Conservation (phyloP, 1,139 yeast species). For the Waltiozyma sp. region DNA sequence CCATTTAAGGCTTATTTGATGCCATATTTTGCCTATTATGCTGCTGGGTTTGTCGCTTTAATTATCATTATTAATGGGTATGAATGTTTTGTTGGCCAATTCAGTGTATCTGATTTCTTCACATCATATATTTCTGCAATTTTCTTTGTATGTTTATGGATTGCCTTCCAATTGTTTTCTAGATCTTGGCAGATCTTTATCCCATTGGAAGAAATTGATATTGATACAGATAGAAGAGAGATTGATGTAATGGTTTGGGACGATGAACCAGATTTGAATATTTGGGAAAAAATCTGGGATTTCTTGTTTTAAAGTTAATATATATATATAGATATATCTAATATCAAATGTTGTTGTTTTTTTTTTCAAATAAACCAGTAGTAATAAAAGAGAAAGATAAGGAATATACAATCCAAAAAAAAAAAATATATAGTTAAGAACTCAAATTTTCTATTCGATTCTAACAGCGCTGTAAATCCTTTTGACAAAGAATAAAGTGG, state of each 20-base stretch:
- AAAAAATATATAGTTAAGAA: not conserved
- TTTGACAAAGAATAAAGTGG: constrained; percentile 65
- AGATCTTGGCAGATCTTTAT: constrained; percentile 27
- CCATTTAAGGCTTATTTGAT: constrained; percentile 57
- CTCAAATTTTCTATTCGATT: constrained; percentile 49
- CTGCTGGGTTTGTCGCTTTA: constrained; percentile 35
- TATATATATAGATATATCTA: too few relatives aligned
- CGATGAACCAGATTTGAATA: constrained; percentile 35
- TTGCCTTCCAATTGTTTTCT: constrained; percentile 39
- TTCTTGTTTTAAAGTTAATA: not conserved
- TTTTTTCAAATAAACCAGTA: too few relatives aligned
- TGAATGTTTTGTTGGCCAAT: constrained; percentile 39
- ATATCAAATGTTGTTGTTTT: too few relatives aligned
- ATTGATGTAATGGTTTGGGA: constrained; percentile 46
- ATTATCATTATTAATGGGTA: constrained; percentile 59
- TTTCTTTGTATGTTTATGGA: constrained; percentile 36
- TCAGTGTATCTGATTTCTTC: constrained; percentile 39
- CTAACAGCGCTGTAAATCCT: constrained; percentile 77
- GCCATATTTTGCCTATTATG: constrained; percentile 55
- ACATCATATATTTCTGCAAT: constrained; percentile 51
- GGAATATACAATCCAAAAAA: too few relatives aligned
- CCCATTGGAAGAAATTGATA: constrained; percentile 45
- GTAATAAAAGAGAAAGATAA: too few relatives aligned
- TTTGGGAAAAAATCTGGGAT: constrained; percentile 47
- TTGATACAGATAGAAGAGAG: constrained; percentile 52